Percentiles rank a stretch among this genome's conserved stretches.
Evolutionary conservation across 129 eudicot species (phyloP).

Genomic region (Flaveria robusta): DNA sequence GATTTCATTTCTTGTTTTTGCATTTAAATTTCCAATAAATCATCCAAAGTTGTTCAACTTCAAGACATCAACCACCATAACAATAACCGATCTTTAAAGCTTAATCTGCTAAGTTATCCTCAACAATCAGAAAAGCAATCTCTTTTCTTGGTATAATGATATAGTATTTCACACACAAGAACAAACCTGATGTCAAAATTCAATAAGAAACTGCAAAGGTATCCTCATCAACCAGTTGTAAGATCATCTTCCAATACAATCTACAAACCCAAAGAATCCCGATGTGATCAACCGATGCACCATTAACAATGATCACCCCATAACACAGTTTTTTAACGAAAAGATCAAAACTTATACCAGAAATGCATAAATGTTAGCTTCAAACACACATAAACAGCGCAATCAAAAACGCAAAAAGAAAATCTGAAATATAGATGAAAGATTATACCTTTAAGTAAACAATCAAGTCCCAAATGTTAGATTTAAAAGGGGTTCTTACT

Average conservation of each 20-base stretch:
- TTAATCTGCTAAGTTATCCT: slow-evolving; percentile 25
- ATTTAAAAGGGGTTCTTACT: slow-evolving; percentile 19
- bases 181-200: neutral
- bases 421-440: neutral
- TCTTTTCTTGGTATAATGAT: too few species aligned
- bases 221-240: slow-evolving; percentile 17
- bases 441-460: slow-evolving; percentile 27
- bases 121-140: neutral
- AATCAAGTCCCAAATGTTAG: slow-evolving; percentile 24
- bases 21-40: neutral
- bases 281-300: slow-evolving; percentile 25
- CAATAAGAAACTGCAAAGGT: neutral
- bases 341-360: slow-evolving; percentile 24
- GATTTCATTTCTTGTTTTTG: neutral
- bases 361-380: slow-evolving; percentile 33
- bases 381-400: slow-evolving; percentile 18
- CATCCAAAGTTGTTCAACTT: slow-evolving; percentile 11
- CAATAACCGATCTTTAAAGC: slow-evolving; percentile 10
- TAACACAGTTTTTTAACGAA: slow-evolving; percentile 15
- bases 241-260: slow-evolving; percentile 30
- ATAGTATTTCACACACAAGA: too few species aligned
- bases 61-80: slow-evolving; percentile 11
- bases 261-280: slow-evolving; percentile 15
- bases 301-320: slow-evolving; percentile 36
- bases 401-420: slow-evolving; percentile 16